Evolutionary conservation across 1,284 basidiomycete species (phyloP).

Genomic region (Cutaneotrichosporon cyanovorans): DNA sequence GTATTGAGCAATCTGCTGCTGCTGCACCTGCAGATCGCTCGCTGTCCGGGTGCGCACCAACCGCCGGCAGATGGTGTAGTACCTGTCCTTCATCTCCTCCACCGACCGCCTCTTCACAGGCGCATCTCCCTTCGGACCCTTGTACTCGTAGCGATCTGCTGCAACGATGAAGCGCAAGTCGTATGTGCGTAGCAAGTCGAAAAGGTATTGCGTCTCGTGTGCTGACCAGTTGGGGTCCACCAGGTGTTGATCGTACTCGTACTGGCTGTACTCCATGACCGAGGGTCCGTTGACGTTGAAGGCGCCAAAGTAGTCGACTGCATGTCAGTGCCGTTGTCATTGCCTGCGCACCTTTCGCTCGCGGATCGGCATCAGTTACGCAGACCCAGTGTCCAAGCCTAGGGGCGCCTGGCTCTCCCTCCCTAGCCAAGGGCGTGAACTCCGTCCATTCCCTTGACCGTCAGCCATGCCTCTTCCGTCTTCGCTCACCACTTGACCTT

Average conservation of each 20-base stretch:
- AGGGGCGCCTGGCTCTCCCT: conserved; percentile 12
- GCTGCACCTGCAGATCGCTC: conserved; percentile 65
- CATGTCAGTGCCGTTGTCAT: conserved; percentile 26
- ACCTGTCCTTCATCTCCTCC: conserved; percentile 92
- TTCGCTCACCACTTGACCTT: conserved; percentile 54
- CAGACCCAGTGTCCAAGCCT: conserved; percentile 38
- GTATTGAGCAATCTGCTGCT: conserved; percentile 61
- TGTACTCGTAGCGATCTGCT: conserved; percentile 77
- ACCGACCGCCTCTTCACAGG: conserved; percentile 52
- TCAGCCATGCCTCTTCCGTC: not conserved
- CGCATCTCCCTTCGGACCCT: conserved; percentile 13
- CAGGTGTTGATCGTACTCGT: conserved; percentile 78
- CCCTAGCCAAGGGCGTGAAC: conserved; percentile 51
- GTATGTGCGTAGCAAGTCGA: conserved; percentile 70
- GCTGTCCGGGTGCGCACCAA: conserved; percentile 73
- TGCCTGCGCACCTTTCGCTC: conserved; percentile 20
- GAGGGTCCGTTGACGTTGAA: conserved; percentile 48
- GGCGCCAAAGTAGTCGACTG: conserved; percentile 37
- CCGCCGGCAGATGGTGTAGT: conserved; percentile 85
- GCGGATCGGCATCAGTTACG: conserved; percentile 28
- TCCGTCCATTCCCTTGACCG: conserved; percentile 60
- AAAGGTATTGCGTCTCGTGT: conserved; percentile 92
- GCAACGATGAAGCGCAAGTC: conserved; percentile 88
- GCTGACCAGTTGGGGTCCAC: conserved; percentile 80
- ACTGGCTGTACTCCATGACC: conserved; percentile 74